Evolutionary conservation across 2,329 filamentous ascomycete genomes (phyloP), one percentile per base, ranked within the genome.

Genomic region (Erysiphe pulchra): DNA sequence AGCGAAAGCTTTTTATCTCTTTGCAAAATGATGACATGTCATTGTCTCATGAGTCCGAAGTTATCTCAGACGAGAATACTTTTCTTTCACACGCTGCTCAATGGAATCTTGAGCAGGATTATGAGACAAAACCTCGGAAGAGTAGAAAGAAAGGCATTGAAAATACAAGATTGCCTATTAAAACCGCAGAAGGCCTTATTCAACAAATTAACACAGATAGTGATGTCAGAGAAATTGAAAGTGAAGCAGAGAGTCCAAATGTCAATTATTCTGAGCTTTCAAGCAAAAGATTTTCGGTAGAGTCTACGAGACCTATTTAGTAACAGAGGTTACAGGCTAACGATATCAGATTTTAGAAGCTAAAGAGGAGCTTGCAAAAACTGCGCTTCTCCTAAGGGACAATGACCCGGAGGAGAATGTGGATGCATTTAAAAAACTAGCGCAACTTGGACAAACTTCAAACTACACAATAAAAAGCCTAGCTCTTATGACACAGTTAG

Each of bases 361-460:
- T 10, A 92, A 98, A 60, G 90, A 95, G 58, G 86, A 95, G 56
- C 65, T 98, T 47, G 87, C 90, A 17, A 77, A 78, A 54, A 72
- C 92, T 49, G 90, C 86, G 2, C 69, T 71, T 42, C 64, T 77
- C 45, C 70, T 98, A 56, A 94, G 90, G 55, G 48, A 51, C 34
- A 86, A 95, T 59, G 78, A 90, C 50, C 90, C 90, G 0, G 92
- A 98, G 59, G 87, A 94, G 58, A 77, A 98, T 59, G 71, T 79
- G 37, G 75, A 75, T 39, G 73, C 77, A 17, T 78, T 95, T 65
- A 86, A 82, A 59, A 71, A 73, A 4, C 65, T 95, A 54, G 77
- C 77, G 31, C 73, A 80, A 54, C 73, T 92, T 52, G 77, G 78
- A 17, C 68, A 76, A 46, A 78, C 79, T 8, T 67, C 68, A 13